Evolutionary conservation across 2,329 filamentous ascomycete genomes (phyloP).

Genomic region (Fusarium anthophilum): DNA sequence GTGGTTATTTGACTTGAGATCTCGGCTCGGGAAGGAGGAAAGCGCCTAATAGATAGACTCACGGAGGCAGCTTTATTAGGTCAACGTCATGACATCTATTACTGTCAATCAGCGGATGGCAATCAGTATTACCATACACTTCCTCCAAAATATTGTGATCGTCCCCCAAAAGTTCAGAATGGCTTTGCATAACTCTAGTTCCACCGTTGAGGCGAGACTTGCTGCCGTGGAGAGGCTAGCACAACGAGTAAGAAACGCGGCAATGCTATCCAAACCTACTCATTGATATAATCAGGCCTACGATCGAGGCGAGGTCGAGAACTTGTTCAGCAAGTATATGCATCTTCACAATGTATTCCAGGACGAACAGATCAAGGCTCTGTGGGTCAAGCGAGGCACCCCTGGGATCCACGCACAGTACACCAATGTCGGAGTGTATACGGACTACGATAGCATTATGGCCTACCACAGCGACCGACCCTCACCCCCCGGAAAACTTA

Average conservation of each 20-base stretch:
- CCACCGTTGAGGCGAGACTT: background rate
- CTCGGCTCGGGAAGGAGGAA: background rate
- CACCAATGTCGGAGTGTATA: background rate
- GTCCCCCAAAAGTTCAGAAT: fast-evolving
- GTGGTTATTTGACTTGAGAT: too few relatives aligned
- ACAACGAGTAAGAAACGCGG: fast-evolving
- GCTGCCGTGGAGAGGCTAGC: background rate
- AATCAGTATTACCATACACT: too few relatives aligned
- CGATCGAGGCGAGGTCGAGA: background rate
- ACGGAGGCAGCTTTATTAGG: background rate
- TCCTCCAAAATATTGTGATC: too few relatives aligned
- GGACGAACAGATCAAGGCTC: background rate
- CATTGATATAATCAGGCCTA: fast-evolving
- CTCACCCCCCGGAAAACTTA: fast-evolving
- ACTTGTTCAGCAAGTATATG: background rate
- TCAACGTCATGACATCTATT: fast-evolving
- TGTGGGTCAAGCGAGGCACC: background rate
- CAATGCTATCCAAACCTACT: fast-evolving
- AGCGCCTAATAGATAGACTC: fast-evolving
- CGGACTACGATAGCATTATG: background rate
- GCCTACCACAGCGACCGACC: background rate
- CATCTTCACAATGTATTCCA: background rate
- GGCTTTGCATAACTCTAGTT: background rate
- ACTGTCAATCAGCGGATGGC: too few relatives aligned
- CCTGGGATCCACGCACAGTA: background rate